Evolutionary conservation across 768 basidiomycete species (phyloP).

Genomic region (Kondoa malvinella): DNA sequence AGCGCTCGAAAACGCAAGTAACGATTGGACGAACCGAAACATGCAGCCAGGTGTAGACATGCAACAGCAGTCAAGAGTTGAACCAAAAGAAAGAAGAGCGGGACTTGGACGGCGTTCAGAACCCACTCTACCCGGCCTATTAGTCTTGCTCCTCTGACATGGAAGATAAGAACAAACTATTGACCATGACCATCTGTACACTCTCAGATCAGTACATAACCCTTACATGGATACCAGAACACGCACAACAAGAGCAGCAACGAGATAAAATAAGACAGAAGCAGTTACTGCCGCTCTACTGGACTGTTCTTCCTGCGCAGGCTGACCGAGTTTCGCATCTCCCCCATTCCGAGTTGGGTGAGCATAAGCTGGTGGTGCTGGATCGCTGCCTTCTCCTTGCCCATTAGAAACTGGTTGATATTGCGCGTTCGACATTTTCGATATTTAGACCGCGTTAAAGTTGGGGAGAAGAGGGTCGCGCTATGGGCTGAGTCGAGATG

Average conservation of each 20-base stretch:
- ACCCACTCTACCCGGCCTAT: conserved; percentile 50
- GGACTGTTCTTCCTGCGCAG: conserved; percentile 8
- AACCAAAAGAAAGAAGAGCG: conserved; percentile 67
- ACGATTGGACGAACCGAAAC: conserved; percentile 19
- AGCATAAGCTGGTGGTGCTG: neutral
- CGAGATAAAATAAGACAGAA: conserved; percentile 62
- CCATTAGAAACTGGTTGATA: neutral
- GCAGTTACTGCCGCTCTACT: conserved; percentile 19
- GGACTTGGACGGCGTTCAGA: conserved; percentile 50
- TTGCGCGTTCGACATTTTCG: too few relatives aligned
- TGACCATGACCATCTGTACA: conserved; percentile 82
- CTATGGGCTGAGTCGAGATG: too few relatives aligned
- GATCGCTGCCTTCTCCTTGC: neutral
- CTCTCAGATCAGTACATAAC: conserved; percentile 1
- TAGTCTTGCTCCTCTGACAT: neutral
- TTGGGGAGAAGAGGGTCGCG: too few relatives aligned
- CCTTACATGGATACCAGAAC: neutral
- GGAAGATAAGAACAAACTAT: conserved; percentile 27
- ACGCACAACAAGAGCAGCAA: conserved; percentile 68
- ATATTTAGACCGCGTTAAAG: too few relatives aligned
- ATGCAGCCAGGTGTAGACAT: conserved; percentile 42
- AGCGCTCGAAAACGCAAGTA: neutral
- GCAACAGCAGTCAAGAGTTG: conserved; percentile 63
- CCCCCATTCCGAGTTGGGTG: neutral
- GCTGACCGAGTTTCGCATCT: neutral